Base-by-base conservation (phyloP, 2,329 filamentous ascomycete genomes). In the Scleromitrula shiraiana region DNA sequence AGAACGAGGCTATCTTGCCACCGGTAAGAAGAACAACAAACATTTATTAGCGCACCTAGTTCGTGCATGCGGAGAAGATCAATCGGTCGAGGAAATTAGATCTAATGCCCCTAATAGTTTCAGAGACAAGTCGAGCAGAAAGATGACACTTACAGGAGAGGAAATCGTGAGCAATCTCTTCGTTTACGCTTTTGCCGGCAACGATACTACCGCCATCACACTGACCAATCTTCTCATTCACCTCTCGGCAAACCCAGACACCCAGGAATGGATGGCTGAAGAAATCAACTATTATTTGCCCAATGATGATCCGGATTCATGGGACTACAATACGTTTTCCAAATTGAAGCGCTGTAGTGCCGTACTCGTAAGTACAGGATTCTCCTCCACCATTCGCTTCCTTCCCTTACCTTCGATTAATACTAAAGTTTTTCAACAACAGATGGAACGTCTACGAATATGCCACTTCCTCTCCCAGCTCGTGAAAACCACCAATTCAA, bases 131-230 rank as follows among this genome's bases (percentile, higher is more conserved):
- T 23, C 22, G 8, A 36, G 23, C 24, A 23, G 22, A 24, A 36
- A 41, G n/a, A 41, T 41, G 22, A 36, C 30, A 8, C 37, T 47
- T 10, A 36, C 37, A 14, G 12, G 15, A 35, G 29, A 36, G 4
- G 45, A 41, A 17, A 47, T 41, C 14, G 4, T 29, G 4, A 47
- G 37, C 15, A 41, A 47, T 26, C 22, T 47, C 5, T 41, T 47
- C 12, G 37, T 47, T 2, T 47, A 36, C 5, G 12, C 37, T 23
- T 41, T 47, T 22, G 37, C 27, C 14, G 23, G 37, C 6, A 41
- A 41, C 15, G 45, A 41, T 14, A 41, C 29, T 15, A 41, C 29
- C 7, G 20, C 29, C 14, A 35, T 47, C 14, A 20, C 33, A 7
- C 19, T 35, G 15, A 19, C 27, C 2, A 47, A 14, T 10, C 17